Percentiles rank a stretch among this genome's conserved stretches.
Evolutionary conservation across 345 rosid genomes (phyloP).

Genomic region (Bruguiera gymnorhiza): DNA sequence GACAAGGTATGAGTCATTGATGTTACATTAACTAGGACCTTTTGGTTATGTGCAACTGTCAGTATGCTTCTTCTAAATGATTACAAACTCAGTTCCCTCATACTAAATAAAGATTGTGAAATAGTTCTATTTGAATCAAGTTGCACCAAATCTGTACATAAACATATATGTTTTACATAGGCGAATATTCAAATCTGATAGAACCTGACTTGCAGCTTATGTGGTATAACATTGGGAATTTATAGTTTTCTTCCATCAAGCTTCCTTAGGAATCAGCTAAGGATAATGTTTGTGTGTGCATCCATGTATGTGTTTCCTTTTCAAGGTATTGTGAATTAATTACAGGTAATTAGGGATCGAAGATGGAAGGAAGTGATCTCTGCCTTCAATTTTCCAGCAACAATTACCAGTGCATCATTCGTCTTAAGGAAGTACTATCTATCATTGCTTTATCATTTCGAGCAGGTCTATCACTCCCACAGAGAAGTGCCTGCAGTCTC

Average conservation of each 20-base stretch:
- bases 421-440: constrained; percentile 72
- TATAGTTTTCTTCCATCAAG: background rate
- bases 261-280: background rate
- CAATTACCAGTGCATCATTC: constrained; percentile 86
- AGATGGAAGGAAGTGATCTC: constrained; percentile 86
- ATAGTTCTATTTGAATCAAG: too few species aligned
- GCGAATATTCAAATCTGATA: too few species aligned
- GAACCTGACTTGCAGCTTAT: too few species aligned
- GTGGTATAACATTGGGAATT: background rate
- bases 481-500: constrained; percentile 37
- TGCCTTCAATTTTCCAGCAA: constrained; percentile 70
- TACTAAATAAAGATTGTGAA: background rate
- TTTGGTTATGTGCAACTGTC: background rate
- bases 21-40: background rate
- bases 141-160: too few species aligned
- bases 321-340: constrained; percentile 17
- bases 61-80: background rate
- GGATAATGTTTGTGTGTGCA: background rate
- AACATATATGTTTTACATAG: too few species aligned
- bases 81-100: background rate
- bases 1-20: constrained; percentile 45
- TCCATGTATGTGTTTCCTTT: background rate
- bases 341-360: constrained; percentile 66
- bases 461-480: constrained; percentile 64
- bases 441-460: constrained; percentile 63